phyloP scores from a whole-genome alignment of 2,329 filamentous ascomycete species.

The Fusarium zealandicum region DNA sequence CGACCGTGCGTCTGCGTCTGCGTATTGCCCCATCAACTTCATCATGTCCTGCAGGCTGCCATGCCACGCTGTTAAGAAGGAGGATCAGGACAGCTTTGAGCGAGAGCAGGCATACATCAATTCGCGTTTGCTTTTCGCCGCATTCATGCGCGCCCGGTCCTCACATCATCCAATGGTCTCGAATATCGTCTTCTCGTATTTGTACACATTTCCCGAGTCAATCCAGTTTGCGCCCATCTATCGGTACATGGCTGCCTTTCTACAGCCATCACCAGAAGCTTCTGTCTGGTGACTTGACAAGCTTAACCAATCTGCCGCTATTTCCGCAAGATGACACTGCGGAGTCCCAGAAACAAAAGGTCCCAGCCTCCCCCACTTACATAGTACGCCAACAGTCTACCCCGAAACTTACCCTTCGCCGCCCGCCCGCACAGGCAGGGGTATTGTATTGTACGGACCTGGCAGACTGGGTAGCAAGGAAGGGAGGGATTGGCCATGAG shows the following conservation, averaged over 20 bases:
- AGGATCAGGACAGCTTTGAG: not conserved
- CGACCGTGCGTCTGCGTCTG: not conserved
- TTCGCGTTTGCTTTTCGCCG: too few relatives aligned
- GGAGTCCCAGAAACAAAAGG: constrained; percentile 11
- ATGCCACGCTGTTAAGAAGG: too few relatives aligned
- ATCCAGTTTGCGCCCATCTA: not conserved
- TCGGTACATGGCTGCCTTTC: not conserved
- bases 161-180: not conserved
- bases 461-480: too few relatives aligned
- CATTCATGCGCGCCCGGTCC: not conserved
- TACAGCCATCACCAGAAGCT: not conserved
- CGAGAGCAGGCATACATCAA: not conserved
- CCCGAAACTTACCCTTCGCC: constrained; percentile 20
- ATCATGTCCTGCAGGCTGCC: too few relatives aligned
- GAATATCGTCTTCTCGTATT: not conserved
- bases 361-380: constrained; percentile 5
- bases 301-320: not conserved
- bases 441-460: not conserved
- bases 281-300: not conserved
- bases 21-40: too few relatives aligned
- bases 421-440: constrained; percentile 12
- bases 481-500: too few relatives aligned
- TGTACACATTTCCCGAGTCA: not conserved
- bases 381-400: constrained; percentile 16
- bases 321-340: not conserved